phyloP scores from a whole-genome alignment of 2,329 filamentous ascomycete genomes.

The Colletotrichum sp. region DNA sequence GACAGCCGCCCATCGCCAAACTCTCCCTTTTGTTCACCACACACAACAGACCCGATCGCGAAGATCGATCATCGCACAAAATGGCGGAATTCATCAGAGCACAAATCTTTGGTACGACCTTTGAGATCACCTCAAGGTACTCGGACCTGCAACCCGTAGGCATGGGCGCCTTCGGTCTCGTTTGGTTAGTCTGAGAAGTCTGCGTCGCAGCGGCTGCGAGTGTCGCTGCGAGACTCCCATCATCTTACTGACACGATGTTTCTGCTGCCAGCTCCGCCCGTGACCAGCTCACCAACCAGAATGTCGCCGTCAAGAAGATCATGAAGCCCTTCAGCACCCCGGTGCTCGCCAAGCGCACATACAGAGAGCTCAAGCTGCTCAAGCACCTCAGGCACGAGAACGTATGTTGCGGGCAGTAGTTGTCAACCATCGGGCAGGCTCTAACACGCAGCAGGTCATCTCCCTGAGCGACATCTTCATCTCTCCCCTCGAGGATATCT shows the following conservation, averaged over 20 bases:
- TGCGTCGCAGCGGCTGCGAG: not conserved
- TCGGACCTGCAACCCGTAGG: slow-evolving; percentile 97
- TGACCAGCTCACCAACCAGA: slow-evolving; percentile 95
- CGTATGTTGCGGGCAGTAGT: slow-evolving; percentile 53
- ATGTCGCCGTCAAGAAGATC: slow-evolving; percentile 99
- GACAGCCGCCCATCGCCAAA: not conserved
- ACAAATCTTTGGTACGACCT: slow-evolving; percentile 99
- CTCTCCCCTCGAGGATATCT: slow-evolving; percentile 97
- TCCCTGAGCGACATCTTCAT: slow-evolving; percentile 99
- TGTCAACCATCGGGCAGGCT: slow-evolving; percentile 11
- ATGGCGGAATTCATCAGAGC: slow-evolving; percentile 99
- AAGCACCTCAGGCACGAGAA: slow-evolving; percentile 98
- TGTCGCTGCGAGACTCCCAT: not conserved
- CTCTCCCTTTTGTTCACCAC: not conserved
- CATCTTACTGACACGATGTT: slow-evolving; percentile 1
- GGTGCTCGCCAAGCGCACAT: slow-evolving; percentile 95
- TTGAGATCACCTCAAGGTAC: slow-evolving; percentile 98
- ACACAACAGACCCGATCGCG: not conserved
- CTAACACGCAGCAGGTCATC: slow-evolving; percentile 71
- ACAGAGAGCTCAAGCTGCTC: slow-evolving; percentile 94
- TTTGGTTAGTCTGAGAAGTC: slow-evolving; percentile 72
- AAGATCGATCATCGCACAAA: slow-evolving; percentile 42
- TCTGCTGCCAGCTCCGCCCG: slow-evolving; percentile 77
- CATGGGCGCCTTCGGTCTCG: slow-evolving; percentile 98
- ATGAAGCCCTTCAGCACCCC: slow-evolving; percentile 99